Conservation (phyloP, 1,284 basidiomycete species). For the Ustilago trichophora region DNA sequence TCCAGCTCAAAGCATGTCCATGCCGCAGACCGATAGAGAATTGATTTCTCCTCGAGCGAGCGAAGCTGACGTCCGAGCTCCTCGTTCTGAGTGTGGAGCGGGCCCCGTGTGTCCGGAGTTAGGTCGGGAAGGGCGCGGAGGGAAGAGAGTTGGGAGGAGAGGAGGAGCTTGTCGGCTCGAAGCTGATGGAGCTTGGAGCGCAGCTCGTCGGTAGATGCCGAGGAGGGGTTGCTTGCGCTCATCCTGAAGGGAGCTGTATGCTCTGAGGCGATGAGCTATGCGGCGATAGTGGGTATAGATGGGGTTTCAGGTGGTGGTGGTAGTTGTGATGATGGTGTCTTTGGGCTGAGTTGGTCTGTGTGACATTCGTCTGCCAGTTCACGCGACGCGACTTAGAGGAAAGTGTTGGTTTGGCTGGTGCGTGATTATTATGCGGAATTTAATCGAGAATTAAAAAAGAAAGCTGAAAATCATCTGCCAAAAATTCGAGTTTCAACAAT, state of each 20-base stretch:
- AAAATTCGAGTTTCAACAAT: too few species aligned
- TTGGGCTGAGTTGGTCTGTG: neutral
- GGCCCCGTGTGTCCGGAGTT: neutral
- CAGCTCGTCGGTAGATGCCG: slow-evolving; percentile 26
- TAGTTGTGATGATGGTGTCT: neutral
- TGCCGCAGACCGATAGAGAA: slow-evolving; percentile 43
- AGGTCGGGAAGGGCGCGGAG: slow-evolving; percentile 12
- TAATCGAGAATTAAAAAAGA: too few species aligned
- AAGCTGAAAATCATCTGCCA: too few species aligned
- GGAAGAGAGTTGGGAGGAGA: slow-evolving; percentile 33
- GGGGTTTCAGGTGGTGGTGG: neutral
- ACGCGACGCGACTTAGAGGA: slow-evolving; percentile 34
- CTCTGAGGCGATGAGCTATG: too few species aligned
- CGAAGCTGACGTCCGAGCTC: slow-evolving; percentile 27
- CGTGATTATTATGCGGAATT: too few species aligned
- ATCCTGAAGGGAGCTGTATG: neutral
- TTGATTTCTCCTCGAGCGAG: slow-evolving; percentile 41
- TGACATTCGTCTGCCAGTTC: neutral
- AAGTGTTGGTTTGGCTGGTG: too few species aligned
- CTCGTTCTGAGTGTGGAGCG: slow-evolving; percentile 16
- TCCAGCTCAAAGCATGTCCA: slow-evolving; percentile 56
- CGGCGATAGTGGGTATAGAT: neutral
- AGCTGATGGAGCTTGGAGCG: slow-evolving; percentile 22
- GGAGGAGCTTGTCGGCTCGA: slow-evolving; percentile 33
- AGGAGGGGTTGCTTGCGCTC: slow-evolving; percentile 3